Evolutionary conservation across 2,329 filamentous ascomycete species (phyloP), one percentile per base, ranked within the genome.

Genomic region (Nothophoma quercina): DNA sequence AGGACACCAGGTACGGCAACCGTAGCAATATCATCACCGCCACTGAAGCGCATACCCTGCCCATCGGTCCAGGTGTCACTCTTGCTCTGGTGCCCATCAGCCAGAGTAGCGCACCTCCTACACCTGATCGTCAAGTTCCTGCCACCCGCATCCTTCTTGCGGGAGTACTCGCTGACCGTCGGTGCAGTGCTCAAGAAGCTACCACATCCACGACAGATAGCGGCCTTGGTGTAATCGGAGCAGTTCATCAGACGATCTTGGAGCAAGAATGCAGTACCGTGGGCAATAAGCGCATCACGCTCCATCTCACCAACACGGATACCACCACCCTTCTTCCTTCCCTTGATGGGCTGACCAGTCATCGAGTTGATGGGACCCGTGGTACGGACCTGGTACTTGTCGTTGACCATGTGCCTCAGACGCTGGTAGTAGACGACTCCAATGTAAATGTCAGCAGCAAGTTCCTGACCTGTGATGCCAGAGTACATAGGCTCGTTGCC

Each of bases 251-350:
- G 81, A 52, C 95, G 89, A 75, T 99, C 95, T 73, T 99, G 95
- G 5, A 99, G 84, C 55, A 99, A 77, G 80, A 96, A 98, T 3
- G 93, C 93, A 2, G 93, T 95, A 19, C 95, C 95, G 81, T 99
- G 95, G 4, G 95, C 95, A 51, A 99, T 85, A 18, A 99, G 82
- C 3, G 93, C 91, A 75, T 99, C 95, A 62, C 95, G 89, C 79
- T 99, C 95, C 95, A 99, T 99, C 77, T 99, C 95, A 77, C 95
- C 95, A 23, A 99, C 93, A 82, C 95, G 92, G 72, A 99, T 97
- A 87, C 95, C 95, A 79, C 95, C 95, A 71, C 93, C 95, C 77
- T 93, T 91, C 74, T 96, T 95, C 74, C 95, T 84, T 60, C 95
- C 95, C 81, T 98, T 97, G 81, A 99, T 95, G 32, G 95, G 95